These are phyloP conservation scores for Ascochyta pisi DNA, from an alignment of 2,329 filamentous ascomycete genomes.

Conservation along the genomic window DNA sequence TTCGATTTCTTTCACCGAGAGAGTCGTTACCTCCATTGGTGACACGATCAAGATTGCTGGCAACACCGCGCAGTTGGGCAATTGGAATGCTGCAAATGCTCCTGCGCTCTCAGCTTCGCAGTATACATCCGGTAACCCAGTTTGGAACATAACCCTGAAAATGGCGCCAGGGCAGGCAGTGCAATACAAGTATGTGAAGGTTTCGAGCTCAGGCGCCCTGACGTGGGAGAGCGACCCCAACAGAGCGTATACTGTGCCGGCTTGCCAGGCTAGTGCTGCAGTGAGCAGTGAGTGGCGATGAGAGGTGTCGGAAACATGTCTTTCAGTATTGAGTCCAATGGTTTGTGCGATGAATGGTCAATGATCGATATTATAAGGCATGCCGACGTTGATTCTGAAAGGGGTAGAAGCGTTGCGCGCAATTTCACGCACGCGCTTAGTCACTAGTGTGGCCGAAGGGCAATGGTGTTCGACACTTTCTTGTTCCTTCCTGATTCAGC, in stretches of 20 bases:
- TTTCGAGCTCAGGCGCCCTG: constrained; percentile 53
- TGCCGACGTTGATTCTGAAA: too few species aligned
- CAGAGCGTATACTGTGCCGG: constrained; percentile 48
- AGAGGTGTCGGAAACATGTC: not conserved
- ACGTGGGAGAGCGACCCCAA: constrained; percentile 57
- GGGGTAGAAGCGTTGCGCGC: not conserved
- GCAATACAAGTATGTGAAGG: constrained; percentile 56
- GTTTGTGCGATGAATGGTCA: too few species aligned
- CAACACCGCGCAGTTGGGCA: constrained; percentile 53
- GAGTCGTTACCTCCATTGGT: constrained; percentile 56
- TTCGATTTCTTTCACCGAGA: constrained; percentile 55
- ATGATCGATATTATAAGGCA: too few species aligned
- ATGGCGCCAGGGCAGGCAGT: constrained; percentile 51
- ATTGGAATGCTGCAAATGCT: constrained; percentile 51
- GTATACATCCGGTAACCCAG: constrained; percentile 54
- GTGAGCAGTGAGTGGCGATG: constrained; percentile 35
- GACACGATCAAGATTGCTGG: constrained; percentile 58
- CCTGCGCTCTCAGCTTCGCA: constrained; percentile 51
- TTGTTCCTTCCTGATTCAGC: not conserved
- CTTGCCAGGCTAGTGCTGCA: constrained; percentile 33
- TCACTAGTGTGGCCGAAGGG: constrained; percentile 15
- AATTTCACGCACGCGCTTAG: not conserved
- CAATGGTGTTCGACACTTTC: constrained; percentile 9
- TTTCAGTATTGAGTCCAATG: not conserved
- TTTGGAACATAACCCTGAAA: constrained; percentile 56